Conservation (phyloP, 2,329 filamentous ascomycete genomes). For the Clarireedia hainanense region DNA sequence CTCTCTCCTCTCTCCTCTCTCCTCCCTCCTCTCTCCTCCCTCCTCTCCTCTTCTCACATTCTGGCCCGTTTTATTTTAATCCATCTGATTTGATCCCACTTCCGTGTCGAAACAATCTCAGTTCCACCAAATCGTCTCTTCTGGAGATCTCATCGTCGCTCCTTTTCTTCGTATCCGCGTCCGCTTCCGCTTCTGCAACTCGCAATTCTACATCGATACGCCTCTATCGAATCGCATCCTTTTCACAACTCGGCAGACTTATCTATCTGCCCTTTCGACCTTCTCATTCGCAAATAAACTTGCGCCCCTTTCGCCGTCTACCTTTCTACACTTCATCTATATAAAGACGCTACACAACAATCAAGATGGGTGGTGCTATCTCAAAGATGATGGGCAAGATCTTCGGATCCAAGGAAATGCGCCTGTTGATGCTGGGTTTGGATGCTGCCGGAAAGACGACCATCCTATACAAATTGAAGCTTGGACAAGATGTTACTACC, state of each 20-base stretch:
- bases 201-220: too few relatives aligned
- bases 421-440: slow-evolving; percentile 93
- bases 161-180: not conserved
- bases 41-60: not conserved
- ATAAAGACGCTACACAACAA: not conserved
- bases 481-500: slow-evolving; percentile 95
- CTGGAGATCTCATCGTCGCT: not conserved
- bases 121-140: not conserved
- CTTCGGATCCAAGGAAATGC: slow-evolving; percentile 99
- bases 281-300: not conserved
- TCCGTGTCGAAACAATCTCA: too few relatives aligned
- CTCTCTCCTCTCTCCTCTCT: not conserved
- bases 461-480: slow-evolving; percentile 98
- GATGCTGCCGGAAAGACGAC: slow-evolving; percentile 99
- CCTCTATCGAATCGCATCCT: too few relatives aligned
- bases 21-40: not conserved
- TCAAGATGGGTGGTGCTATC: slow-evolving; percentile 77
- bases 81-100: not conserved
- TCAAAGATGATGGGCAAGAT: slow-evolving; percentile 98
- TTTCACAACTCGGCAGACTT: not conserved
- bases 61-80: not conserved
- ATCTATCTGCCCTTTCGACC: not conserved
- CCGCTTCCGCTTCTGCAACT: too few relatives aligned
- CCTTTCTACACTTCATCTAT: not conserved
- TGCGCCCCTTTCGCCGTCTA: not conserved